These are phyloP conservation scores for Phytopythium helicoides DNA, from an alignment of 352 stramenopile species.

Conservation along the genomic window DNA sequence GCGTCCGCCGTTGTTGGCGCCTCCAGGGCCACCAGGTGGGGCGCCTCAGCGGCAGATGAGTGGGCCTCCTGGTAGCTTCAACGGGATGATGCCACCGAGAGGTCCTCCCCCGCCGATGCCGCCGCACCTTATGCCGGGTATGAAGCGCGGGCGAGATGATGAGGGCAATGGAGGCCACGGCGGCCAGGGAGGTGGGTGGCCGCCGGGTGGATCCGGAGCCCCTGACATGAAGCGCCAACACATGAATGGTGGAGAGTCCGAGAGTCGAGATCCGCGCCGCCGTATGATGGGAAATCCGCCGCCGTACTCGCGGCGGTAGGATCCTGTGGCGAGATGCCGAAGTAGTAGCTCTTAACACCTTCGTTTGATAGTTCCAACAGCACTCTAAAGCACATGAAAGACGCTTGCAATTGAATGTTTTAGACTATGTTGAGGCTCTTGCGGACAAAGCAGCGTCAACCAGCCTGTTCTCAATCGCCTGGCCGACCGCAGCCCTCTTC, in stretches of 20 bases:
- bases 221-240: too few species aligned
- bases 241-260: too few species aligned
- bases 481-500: too few species aligned
- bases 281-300: slow-evolving; percentile 2
- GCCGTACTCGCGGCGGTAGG: slow-evolving; percentile 1
- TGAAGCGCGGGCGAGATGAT: slow-evolving; percentile 38
- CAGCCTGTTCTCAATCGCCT: too few species aligned
- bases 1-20: too few species aligned
- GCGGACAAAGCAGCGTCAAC: too few species aligned
- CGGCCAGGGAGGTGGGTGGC: slow-evolving; percentile 1
- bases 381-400: too few species aligned
- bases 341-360: too few species aligned
- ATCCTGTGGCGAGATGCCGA: too few species aligned
- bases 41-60: not conserved
- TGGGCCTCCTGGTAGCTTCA: not conserved
- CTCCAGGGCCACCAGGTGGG: not conserved
- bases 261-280: slow-evolving; percentile 4
- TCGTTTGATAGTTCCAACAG: too few species aligned
- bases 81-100: slow-evolving; percentile 33
- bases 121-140: slow-evolving; percentile 44
- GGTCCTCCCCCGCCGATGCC: slow-evolving; percentile 44
- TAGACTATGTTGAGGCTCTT: too few species aligned
- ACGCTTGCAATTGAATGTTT: too few species aligned
- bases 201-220: not conserved
- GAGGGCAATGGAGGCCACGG: slow-evolving; percentile 7